Conservation (phyloP, 768 basidiomycete genomes). For the Lactarius sp. region DNA sequence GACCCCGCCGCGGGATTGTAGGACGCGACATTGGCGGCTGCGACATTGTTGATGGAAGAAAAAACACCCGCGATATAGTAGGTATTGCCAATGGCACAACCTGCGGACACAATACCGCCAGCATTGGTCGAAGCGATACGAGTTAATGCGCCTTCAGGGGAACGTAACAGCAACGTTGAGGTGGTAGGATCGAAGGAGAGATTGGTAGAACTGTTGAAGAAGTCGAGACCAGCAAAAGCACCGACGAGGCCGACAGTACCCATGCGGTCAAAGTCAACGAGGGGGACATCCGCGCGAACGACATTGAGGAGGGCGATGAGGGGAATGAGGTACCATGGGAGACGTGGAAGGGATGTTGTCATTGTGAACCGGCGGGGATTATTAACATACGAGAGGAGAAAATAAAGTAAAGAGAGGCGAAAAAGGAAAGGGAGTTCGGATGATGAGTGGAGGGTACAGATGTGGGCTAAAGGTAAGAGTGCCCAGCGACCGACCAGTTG, state of each 20-base stretch:
- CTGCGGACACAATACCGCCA: slow-evolving; percentile 71
- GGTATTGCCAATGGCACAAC: slow-evolving; percentile 62
- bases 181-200: slow-evolving; percentile 63
- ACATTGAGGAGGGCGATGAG: slow-evolving; percentile 32
- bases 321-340: slow-evolving; percentile 25
- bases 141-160: slow-evolving; percentile 58
- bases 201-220: slow-evolving; percentile 56
- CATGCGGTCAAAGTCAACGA: slow-evolving; percentile 76
- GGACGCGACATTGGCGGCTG: slow-evolving; percentile 69
- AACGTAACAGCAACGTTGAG: slow-evolving; percentile 66
- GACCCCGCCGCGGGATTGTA: slow-evolving; percentile 55
- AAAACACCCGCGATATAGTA: slow-evolving; percentile 87
- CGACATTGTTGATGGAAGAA: slow-evolving; percentile 55
- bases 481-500: background rate
- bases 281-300: slow-evolving; percentile 31
- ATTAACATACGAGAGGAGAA: slow-evolving; percentile 14
- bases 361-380: background rate
- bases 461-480: background rate
- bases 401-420: background rate
- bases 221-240: slow-evolving; percentile 79
- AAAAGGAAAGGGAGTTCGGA: background rate
- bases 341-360: slow-evolving; percentile 19
- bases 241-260: slow-evolving; percentile 87
- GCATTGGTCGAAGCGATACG: slow-evolving; percentile 71
- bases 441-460: background rate